Evolutionary conservation across 139 green algal species (phyloP).

Genomic region (Spirogloea muscicola): DNA sequence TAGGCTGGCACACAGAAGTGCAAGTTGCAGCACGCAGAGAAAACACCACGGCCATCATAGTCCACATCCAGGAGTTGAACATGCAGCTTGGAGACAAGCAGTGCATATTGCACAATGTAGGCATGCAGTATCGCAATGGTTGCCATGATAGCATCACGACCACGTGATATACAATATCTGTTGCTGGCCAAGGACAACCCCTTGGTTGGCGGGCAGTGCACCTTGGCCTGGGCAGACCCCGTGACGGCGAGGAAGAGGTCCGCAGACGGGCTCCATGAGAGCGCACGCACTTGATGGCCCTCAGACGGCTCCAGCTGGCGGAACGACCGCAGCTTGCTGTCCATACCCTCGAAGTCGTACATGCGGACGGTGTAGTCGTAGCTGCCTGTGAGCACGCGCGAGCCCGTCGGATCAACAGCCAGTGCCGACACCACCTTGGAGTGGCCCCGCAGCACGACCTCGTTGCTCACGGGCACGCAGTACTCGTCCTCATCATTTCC

Average conservation of each 20-base stretch:
- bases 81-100: no score
- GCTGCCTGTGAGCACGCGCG: constrained; percentile 32
- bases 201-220: no score
- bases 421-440: constrained; percentile 37
- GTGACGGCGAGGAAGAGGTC: constrained; percentile 39
- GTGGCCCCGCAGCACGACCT: constrained; percentile 40
- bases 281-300: constrained; percentile 32
- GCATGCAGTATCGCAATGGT: no score
- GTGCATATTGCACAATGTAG: no score
- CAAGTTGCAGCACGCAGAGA: no score
- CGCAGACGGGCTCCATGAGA: constrained; percentile 34
- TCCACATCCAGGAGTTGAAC: no score
- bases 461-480: constrained; percentile 40
- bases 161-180: no score
- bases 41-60: no score
- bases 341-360: constrained; percentile 50
- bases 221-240: constrained; percentile 40
- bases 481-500: constrained; percentile 38
- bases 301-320: constrained; percentile 38
- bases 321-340: constrained; percentile 29
- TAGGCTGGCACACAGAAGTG: no score
- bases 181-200: no score
- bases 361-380: constrained; percentile 41
- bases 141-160: no score
- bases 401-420: constrained; percentile 41